Percentiles rank a stretch among this genome's conserved stretches.
Evolutionary conservation across 2,329 filamentous ascomycete genomes (phyloP).

Genomic region (Celoporthe dispersa): DNA sequence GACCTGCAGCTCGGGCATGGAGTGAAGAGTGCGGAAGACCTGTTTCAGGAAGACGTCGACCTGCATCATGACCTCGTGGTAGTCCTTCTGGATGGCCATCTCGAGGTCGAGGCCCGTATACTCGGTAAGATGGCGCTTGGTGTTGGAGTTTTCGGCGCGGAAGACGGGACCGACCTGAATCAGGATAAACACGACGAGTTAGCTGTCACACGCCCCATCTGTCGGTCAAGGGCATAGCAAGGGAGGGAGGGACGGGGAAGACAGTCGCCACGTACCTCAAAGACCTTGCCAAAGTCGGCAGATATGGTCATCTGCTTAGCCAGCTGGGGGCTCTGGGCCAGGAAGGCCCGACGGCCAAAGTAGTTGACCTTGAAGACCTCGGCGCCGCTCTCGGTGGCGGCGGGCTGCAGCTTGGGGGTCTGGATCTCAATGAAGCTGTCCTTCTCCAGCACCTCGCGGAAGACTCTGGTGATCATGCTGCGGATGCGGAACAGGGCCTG

Average conservation of each 20-base stretch:
- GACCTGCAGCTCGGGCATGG: constrained; percentile 71
- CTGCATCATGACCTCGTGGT: constrained; percentile 81
- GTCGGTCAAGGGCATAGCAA: not conserved
- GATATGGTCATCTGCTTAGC: constrained; percentile 93
- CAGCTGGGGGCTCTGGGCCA: constrained; percentile 89
- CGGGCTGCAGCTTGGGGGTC: constrained; percentile 87
- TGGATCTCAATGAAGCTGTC: constrained; percentile 90
- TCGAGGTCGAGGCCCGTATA: constrained; percentile 93
- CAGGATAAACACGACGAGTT: not conserved
- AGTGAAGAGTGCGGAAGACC: constrained; percentile 68
- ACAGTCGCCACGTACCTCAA: constrained; percentile 57
- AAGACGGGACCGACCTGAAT: constrained; percentile 77
- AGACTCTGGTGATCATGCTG: constrained; percentile 77
- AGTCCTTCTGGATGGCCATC: constrained; percentile 88
- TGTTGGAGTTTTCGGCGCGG: constrained; percentile 94
- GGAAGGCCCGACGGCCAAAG: constrained; percentile 83
- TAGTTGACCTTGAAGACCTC: constrained; percentile 93
- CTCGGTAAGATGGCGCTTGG: constrained; percentile 90
- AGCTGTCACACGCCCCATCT: not conserved
- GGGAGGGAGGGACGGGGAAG: not conserved
- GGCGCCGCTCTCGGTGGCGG: constrained; percentile 87
- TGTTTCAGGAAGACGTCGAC: constrained; percentile 78
- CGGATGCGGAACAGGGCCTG: constrained; percentile 89
- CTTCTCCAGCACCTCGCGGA: constrained; percentile 75
- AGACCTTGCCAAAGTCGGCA: constrained; percentile 86